Conservation (phyloP, 805 yeast species). For the Naumovozyma baii region DNA sequence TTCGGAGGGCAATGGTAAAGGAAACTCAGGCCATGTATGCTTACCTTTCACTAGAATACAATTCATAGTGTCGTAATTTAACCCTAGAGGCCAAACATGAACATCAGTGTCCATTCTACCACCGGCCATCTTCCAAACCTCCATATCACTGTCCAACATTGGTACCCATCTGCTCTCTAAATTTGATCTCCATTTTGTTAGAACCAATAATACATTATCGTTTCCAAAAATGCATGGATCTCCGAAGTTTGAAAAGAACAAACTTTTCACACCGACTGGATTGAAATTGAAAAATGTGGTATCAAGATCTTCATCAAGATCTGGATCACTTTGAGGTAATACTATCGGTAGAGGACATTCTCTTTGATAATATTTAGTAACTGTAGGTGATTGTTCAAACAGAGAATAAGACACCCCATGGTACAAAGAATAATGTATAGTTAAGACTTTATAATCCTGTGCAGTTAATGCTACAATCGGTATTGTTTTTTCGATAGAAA, state of each 20-base stretch:
- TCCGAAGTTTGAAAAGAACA: slow-evolving; percentile 81
- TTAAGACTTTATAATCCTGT: slow-evolving; percentile 45
- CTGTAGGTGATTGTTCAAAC: slow-evolving; percentile 20
- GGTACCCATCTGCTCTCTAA: slow-evolving; percentile 84
- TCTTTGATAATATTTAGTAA: slow-evolving; percentile 33
- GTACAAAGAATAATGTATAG: slow-evolving; percentile 34
- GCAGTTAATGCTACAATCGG: slow-evolving; percentile 71
- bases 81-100: slow-evolving; percentile 82
- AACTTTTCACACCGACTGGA: slow-evolving; percentile 40
- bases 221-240: slow-evolving; percentile 86
- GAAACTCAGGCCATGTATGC: slow-evolving; percentile 63
- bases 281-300: slow-evolving; percentile 17
- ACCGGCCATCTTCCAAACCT: slow-evolving; percentile 41
- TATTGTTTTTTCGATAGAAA: slow-evolving; percentile 55
- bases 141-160: slow-evolving; percentile 44
- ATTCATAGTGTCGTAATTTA: slow-evolving; percentile 56
- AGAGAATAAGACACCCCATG: slow-evolving; percentile 24
- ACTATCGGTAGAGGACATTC: slow-evolving; percentile 38
- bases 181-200: slow-evolving; percentile 70
- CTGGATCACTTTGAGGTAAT: slow-evolving; percentile 14
- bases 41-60: slow-evolving; percentile 69
- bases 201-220: slow-evolving; percentile 59
- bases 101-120: slow-evolving; percentile 42
- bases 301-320: slow-evolving; percentile 28
- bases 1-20: slow-evolving; percentile 77